Evolutionary conservation across 2,329 filamentous ascomycete species (phyloP), one percentile per base, ranked within the genome.

Genomic region (Xylariaceae sp.): DNA sequence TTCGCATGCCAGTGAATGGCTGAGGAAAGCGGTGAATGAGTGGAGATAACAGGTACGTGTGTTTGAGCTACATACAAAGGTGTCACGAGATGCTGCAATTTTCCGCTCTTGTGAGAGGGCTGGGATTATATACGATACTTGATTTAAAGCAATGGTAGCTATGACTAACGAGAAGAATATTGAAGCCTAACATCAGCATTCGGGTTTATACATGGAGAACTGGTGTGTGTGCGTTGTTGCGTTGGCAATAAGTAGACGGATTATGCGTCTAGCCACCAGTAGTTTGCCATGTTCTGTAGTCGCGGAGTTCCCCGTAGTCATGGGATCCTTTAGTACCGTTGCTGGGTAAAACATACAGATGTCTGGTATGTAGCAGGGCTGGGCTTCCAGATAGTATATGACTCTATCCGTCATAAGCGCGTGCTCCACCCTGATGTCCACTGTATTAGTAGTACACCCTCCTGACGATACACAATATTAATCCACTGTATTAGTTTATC

Each of bases 231-330:
- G n/a, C n/a, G n/a, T n/a, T 16, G 7, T 15, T 45, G 21, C 30
- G 42, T n/a, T 26, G 24, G 7, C 20, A 32, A 26, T 36, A 15
- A n/a, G n/a, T n/a, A n/a, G n/a, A n/a, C n/a, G n/a, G n/a, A n/a
- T n/a, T n/a, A n/a, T n/a, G n/a, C n/a, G n/a, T n/a, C n/a, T n/a
- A n/a, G n/a, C n/a, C n/a, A n/a, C n/a, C n/a, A n/a, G n/a, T n/a
- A n/a, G n/a, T 10, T 36, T 46, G 36, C 36, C 30, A 9, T 20
- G 3, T 18, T n/a, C 35, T 37, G 35, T n/a, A 26, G 35, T 30
- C 52, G 52, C 46, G 52, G 52, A 55, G 27, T 55, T 55, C 52
- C 52, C 52, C 52, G 52, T 36, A n/a, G n/a, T n/a, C n/a, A n/a
- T n/a, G n/a, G n/a, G n/a, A n/a, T n/a, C n/a, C n/a, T n/a, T n/a